Evolutionary conservation across 208 protist genomes (phyloP).

Genomic region (Leptomonas pyrrhocoris): DNA sequence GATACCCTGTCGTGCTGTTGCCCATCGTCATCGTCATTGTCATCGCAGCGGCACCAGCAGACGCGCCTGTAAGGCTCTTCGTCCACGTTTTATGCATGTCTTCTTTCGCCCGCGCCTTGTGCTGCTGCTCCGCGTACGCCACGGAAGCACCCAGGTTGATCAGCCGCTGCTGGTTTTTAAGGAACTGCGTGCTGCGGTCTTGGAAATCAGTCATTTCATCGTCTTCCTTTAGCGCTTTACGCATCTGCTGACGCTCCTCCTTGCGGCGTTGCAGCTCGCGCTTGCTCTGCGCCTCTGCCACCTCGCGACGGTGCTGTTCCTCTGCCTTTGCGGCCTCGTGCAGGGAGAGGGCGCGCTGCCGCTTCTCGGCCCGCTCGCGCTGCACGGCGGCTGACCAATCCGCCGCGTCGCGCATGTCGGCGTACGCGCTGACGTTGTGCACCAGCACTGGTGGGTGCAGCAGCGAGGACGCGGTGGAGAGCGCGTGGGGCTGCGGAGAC

Average conservation of each 20-base stretch:
- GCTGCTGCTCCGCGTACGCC: slow-evolving; percentile 13
- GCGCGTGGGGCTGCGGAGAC: neutral
- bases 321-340: slow-evolving; percentile 30
- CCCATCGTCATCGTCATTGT: neutral
- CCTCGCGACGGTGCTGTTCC: slow-evolving; percentile 24
- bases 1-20: neutral
- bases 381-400: slow-evolving; percentile 28
- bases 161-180: slow-evolving; percentile 26
- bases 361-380: slow-evolving; percentile 26
- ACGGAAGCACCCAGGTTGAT: slow-evolving; percentile 18
- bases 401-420: slow-evolving; percentile 27
- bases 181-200: slow-evolving; percentile 22
- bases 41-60: neutral
- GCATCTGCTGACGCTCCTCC: slow-evolving; percentile 23
- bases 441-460: slow-evolving; percentile 11
- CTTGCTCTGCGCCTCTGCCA: slow-evolving; percentile 18
- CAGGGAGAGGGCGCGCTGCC: slow-evolving; percentile 16
- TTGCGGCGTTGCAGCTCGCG: slow-evolving; percentile 16
- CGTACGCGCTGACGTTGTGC: slow-evolving; percentile 26
- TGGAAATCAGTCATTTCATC: slow-evolving; percentile 23
- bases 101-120: slow-evolving; percentile 13
- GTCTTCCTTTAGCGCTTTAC: slow-evolving; percentile 8
- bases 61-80: neutral
- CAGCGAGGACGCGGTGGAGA: neutral
- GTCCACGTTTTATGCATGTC: slow-evolving; percentile 17